phyloP scores from a whole-genome alignment of 176 grass and related monocot species.

The maize (Zea mays) region Zm-B73-REFERENCE-NAM-5.0 NC_050096.1:75436001-75436500 shows the following conservation, averaged over 20 bases:
- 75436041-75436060: conserved; percentile 48
- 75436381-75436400: too few relatives aligned
- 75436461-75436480: too few relatives aligned
- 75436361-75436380: too few relatives aligned
- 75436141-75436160: conserved; percentile 31
- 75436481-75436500: too few relatives aligned
- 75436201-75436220: conserved; percentile 16
- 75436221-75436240: conserved; percentile 34
- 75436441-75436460: too few relatives aligned
- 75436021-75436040: conserved; percentile 89
- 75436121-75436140: conserved; percentile 70
- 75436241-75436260: not conserved
- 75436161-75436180: conserved; percentile 35
- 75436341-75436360: too few relatives aligned
- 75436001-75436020: conserved; percentile 92
- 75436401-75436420: too few relatives aligned
- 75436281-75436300: too few relatives aligned
- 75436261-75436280: not conserved
- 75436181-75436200: not conserved
- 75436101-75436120: conserved; percentile 96
- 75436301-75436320: too few relatives aligned
- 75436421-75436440: too few relatives aligned
- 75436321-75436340: too few relatives aligned
- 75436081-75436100: conserved; percentile 97
- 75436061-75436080: conserved; percentile 58